These are phyloP conservation scores for Venturiaceae sp. DNA, from an alignment of 2,329 filamentous ascomycete genomes.

Conservation along the genomic window DNA sequence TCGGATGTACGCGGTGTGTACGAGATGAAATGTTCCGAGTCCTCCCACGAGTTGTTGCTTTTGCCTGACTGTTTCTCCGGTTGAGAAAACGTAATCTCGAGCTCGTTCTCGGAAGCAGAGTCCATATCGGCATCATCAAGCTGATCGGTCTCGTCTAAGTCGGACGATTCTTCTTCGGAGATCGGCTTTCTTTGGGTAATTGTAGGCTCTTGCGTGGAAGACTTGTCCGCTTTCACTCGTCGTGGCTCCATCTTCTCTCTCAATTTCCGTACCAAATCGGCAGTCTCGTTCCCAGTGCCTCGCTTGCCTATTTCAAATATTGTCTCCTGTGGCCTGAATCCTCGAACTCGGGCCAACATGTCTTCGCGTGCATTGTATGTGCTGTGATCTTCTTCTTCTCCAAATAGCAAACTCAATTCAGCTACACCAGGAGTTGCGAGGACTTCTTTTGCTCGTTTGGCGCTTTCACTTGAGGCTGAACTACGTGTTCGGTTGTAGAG, in stretches of 20 bases:
- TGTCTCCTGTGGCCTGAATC: slow-evolving; percentile 82
- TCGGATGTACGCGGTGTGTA: slow-evolving; percentile 79
- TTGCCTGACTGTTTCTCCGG: slow-evolving; percentile 11
- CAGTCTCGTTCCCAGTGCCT: slow-evolving; percentile 54
- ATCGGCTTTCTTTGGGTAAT: slow-evolving; percentile 2
- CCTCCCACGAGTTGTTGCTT: slow-evolving; percentile 49
- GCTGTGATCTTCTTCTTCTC: slow-evolving; percentile 45
- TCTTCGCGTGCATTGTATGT: slow-evolving; percentile 62
- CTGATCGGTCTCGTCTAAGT: slow-evolving; percentile 25
- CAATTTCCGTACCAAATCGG: slow-evolving; percentile 65
- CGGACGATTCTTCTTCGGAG: slow-evolving; percentile 18
- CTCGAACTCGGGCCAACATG: slow-evolving; percentile 82
- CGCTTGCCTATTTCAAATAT: slow-evolving; percentile 86
- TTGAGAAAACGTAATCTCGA: slow-evolving; percentile 38
- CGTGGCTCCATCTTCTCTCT: slow-evolving; percentile 37
- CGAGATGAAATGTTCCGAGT: slow-evolving; percentile 90
- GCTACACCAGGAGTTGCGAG: slow-evolving; percentile 61
- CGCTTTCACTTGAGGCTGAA: slow-evolving; percentile 81
- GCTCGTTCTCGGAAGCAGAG: slow-evolving; percentile 41
- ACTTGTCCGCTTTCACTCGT: neutral
- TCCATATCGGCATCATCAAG: slow-evolving; percentile 30
- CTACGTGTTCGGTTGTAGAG: slow-evolving; percentile 86
- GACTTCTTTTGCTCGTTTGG: slow-evolving; percentile 74
- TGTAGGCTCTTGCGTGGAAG: neutral
- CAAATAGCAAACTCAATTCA: slow-evolving; percentile 73